Conservation (phyloP, 2,329 filamentous ascomycete genomes). For the Colletotrichum chrysophilum region DNA sequence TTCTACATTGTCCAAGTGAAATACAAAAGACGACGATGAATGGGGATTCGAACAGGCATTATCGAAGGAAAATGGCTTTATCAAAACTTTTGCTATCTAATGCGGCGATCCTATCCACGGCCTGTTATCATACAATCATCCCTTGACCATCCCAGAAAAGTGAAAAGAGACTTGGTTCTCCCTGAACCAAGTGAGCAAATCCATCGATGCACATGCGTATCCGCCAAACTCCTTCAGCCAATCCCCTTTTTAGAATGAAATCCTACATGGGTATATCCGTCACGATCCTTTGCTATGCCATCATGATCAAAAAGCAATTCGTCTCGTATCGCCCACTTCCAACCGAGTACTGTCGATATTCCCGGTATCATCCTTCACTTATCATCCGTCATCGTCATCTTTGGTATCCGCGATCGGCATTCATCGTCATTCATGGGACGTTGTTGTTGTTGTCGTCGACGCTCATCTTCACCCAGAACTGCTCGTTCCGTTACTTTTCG, state of each 20-base stretch:
- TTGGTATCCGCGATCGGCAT: background rate
- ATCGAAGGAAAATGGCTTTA: background rate
- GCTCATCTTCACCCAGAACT: background rate
- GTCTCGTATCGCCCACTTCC: background rate
- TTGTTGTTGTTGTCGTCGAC: background rate
- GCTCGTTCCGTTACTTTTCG: background rate
- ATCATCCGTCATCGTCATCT: background rate
- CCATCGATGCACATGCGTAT: background rate
- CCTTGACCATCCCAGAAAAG: background rate
- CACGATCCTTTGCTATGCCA: background rate
- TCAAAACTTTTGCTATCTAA: background rate
- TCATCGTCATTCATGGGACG: background rate
- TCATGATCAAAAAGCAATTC: background rate
- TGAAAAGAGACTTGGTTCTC: background rate
- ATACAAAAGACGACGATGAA: background rate
- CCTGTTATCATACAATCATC: background rate
- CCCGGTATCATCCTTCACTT: background rate
- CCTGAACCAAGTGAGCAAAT: background rate
- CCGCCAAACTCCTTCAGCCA: background rate
- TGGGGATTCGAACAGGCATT: background rate
- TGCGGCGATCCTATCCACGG: background rate
- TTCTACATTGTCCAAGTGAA: background rate
- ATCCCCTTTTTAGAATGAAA: background rate
- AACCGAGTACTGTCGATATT: background rate
- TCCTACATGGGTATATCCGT: background rate